A percentile compares a stretch with the other conserved stretches of the same genome.
Evolutionary conservation across 345 rosid genomes (phyloP).

Genomic region (Erysimum cheiranthoides): DNA sequence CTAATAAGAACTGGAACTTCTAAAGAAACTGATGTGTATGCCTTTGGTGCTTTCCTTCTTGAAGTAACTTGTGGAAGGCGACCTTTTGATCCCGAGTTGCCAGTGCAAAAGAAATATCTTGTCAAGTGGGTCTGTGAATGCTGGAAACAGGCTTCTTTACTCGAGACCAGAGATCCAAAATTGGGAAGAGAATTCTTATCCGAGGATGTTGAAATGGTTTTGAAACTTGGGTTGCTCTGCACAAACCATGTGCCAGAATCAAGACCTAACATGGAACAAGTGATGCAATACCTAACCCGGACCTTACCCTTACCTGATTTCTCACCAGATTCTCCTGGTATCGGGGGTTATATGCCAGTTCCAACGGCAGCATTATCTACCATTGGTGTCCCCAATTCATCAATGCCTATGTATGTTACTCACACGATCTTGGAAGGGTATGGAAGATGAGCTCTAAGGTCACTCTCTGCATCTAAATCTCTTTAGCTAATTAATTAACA

Average conservation of each 20-base stretch:
- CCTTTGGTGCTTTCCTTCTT: slow-evolving; percentile 19
- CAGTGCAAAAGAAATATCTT: neutral
- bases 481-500: neutral
- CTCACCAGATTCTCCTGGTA: neutral
- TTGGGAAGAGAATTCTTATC: slow-evolving; percentile 2
- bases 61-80: slow-evolving; percentile 20
- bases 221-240: slow-evolving; percentile 30
- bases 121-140: slow-evolving; percentile 36
- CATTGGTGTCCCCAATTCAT: neutral
- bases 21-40: slow-evolving; percentile 45
- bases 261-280: slow-evolving; percentile 17
- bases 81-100: slow-evolving; percentile 35
- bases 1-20: slow-evolving; percentile 45
- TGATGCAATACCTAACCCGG: neutral
- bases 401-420: neutral
- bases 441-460: neutral
- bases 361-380: neutral
- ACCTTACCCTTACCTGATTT: neutral
- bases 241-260: slow-evolving; percentile 24
- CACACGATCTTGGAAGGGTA: slow-evolving; percentile 4
- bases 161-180: slow-evolving; percentile 39
- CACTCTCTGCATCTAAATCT: neutral
- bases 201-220: slow-evolving; percentile 9
- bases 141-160: slow-evolving; percentile 39
- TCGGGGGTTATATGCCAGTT: slow-evolving; percentile 5